Base-by-base conservation (phyloP, 805 yeast species). In the Myxozyma mucilagina region DNA sequence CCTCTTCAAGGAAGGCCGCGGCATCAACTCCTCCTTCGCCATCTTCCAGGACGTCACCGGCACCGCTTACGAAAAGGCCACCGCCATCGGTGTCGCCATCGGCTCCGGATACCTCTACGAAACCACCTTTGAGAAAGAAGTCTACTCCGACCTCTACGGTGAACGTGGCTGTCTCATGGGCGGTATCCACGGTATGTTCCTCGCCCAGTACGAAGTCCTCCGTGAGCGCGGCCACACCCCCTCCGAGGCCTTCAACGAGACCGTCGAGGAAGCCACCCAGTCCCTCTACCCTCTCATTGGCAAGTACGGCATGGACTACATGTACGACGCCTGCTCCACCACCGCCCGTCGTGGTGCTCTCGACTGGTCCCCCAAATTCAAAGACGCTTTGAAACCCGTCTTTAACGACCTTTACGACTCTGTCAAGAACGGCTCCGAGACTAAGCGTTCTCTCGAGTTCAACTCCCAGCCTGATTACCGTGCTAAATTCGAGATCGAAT, bases 321-420 rank as follows among this genome's bases (percentile, higher is more conserved):
- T 94, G 99, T 94, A 94, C 87, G 98, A 94, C 78, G 99, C 99
- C 74, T 94, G 99, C 83, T 94, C 99, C 71, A 94, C 99, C 76
- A 94, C 99, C 71, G 99, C 99, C 75, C 91, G 98, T 86, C 90
- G 99, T 84, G 99, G 99, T 86, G 99, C 99, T 77, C 86, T 94
- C 74, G 99, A 94, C 84, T 94, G 99, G 99, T 93, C 94, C 85
- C 98, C 98, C 80, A 83, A 88, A 80, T 94, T 94, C 91, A 92
- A 92, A 86, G 93, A 90, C 72, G 97, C 97, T 76, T 85, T 94
- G 81, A 94, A 94, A 85, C 98, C 99, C 75, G 97, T 94, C 64
- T 94, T 94, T 86, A 85, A 89, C 80, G 96, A 94, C 76, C 85
- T 94, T 75, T 94, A 94, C 85, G 90, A 87, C 78, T 86, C 96